These are phyloP conservation scores for Pseudopyricularia javanii DNA, from an alignment of 2,329 filamentous ascomycete genomes.

Conservation along the genomic window DNA sequence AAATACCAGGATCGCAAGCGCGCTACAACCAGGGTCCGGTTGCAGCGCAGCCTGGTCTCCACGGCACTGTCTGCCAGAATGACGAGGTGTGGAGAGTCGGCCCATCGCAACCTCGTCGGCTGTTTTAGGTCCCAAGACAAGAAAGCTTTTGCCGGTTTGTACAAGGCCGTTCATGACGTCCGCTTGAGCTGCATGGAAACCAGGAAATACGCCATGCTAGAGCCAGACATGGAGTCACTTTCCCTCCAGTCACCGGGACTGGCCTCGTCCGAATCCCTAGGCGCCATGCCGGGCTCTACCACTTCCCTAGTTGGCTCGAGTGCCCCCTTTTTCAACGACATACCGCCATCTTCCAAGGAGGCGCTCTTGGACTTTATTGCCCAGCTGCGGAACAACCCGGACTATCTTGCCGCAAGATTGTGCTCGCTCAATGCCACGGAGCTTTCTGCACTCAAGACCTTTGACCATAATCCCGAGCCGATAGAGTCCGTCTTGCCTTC, in stretches of 20 bases:
- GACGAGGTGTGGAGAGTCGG: slow-evolving; percentile 61
- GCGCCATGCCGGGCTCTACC: slow-evolving; percentile 29
- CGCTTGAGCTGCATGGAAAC: slow-evolving; percentile 65
- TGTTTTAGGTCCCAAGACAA: slow-evolving; percentile 70
- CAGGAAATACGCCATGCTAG: slow-evolving; percentile 56
- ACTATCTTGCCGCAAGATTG: slow-evolving; percentile 77
- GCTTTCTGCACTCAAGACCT: slow-evolving; percentile 63
- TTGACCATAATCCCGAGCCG: slow-evolving; percentile 67
- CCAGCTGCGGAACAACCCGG: slow-evolving; percentile 72
- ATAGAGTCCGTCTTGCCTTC: slow-evolving; percentile 74
- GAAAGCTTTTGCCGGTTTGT: slow-evolving; percentile 60
- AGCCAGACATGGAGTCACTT: slow-evolving; percentile 57
- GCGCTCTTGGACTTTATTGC: slow-evolving; percentile 69
- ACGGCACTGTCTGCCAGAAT: slow-evolving; percentile 64
- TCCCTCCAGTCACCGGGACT: slow-evolving; percentile 31
- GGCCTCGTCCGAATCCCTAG: slow-evolving; percentile 37
- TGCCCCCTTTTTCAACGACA: slow-evolving; percentile 54
- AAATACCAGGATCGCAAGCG: slow-evolving; percentile 75
- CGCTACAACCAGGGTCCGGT: slow-evolving; percentile 56
- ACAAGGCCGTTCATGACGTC: slow-evolving; percentile 69
- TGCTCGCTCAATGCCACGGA: slow-evolving; percentile 64
- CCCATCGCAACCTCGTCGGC: slow-evolving; percentile 65
- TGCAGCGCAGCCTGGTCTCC: slow-evolving; percentile 64
- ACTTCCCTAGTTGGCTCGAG: slow-evolving; percentile 26
- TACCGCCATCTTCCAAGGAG: slow-evolving; percentile 63